Base-by-base conservation (phyloP, 23 red algal species). In the Gracilariopsis chorda region DNA sequence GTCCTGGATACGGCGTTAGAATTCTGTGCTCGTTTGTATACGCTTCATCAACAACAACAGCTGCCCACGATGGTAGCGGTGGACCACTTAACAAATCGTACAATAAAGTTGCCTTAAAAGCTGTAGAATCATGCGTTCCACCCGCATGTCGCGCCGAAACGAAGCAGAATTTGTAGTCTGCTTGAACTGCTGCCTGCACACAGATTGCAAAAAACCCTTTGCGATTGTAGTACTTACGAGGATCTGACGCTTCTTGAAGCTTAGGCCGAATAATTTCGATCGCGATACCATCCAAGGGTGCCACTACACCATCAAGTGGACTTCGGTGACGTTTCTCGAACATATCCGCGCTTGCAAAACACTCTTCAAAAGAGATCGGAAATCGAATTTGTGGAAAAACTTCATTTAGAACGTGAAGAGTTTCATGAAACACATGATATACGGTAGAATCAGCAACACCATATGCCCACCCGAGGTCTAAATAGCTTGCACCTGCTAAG, bases 131-230 rank as follows among this genome's bases (percentile, higher is more conserved):
- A 52, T 8, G 37, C 20, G 82, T 87, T 33, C 36, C 42, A 25
- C 61, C 82, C 10, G 82, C 59, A 32, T 75, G 61, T 20, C 63
- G 19, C 27, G 61, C 67, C 48, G 61, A 87, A 25, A 87, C 9
- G 53, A 87, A 87, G 16, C 59, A 24, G 10, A 72, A 87, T 46
- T 74, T 20, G 23, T 87, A 75, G 61, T 87, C 63, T 70, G 64
- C 67, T 49, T n/a, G 24, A 33, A 87, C 63, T 21, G 82, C 82
- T 52, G 82, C 62, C 10, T 87, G 82, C 14, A 73, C 82, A 42
- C 56, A 67, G 28, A 87, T 16, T 7, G 62, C 61, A 87, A 52
- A 73, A 1, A 56, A 57, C 13, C 47, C 48, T 61, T 72, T 87
- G 8, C 62, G 21, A 2, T 87, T 87, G 46, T 27, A 60, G 19